These are phyloP conservation scores for Lodderomyces beijingensis DNA, from an alignment of 1,139 yeast species.

Conservation along the genomic window DNA sequence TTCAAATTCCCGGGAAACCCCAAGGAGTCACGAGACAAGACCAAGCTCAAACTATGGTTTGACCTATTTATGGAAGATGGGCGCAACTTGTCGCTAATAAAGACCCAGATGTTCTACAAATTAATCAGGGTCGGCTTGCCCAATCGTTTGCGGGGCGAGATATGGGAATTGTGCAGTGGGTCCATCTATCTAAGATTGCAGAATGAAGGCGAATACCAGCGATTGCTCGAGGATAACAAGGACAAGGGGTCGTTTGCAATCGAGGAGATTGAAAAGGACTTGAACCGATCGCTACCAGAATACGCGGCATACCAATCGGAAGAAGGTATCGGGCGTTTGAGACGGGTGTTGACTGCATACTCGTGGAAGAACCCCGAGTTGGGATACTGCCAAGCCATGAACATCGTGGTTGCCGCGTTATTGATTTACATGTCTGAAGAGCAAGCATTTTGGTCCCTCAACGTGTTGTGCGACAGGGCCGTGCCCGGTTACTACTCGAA, in stretches of 20 bases:
- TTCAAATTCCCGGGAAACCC: slow-evolving; percentile 92
- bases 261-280: slow-evolving; percentile 95
- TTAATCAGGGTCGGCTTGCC: slow-evolving; percentile 89
- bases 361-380: slow-evolving; percentile 97
- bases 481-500: slow-evolving; percentile 96
- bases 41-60: slow-evolving; percentile 90
- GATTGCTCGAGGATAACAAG: slow-evolving; percentile 54
- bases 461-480: slow-evolving; percentile 74
- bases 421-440: slow-evolving; percentile 94
- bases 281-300: slow-evolving; percentile 91
- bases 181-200: slow-evolving; percentile 72
- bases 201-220: slow-evolving; percentile 55
- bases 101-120: slow-evolving; percentile 75
- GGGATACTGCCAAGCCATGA: slow-evolving; percentile 99
- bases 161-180: slow-evolving; percentile 93
- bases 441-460: slow-evolving; percentile 93
- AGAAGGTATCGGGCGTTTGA: slow-evolving; percentile 78
- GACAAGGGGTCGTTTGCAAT: slow-evolving; percentile 75
- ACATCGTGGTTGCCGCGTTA: slow-evolving; percentile 91
- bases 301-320: slow-evolving; percentile 87
- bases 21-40: slow-evolving; percentile 68
- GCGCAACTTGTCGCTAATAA: slow-evolving; percentile 69
- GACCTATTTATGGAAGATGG: slow-evolving; percentile 84
- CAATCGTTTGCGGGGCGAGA: slow-evolving; percentile 85
- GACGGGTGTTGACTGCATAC: slow-evolving; percentile 88